Conservation (phyloP, 441 rosid genomes). For the Iberis amara region DNA sequence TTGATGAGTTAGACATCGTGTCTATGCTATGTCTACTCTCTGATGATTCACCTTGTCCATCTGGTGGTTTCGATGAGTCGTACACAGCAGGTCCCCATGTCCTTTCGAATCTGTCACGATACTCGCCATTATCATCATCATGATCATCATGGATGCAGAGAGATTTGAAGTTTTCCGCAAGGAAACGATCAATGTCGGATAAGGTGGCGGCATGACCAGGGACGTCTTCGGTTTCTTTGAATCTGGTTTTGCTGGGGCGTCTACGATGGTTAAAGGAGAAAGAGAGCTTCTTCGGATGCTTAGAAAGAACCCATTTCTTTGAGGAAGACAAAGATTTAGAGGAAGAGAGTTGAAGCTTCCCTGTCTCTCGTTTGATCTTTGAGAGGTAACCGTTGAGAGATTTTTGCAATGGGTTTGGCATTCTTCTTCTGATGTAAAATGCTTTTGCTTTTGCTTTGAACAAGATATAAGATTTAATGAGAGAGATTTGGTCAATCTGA, state of each 20-base stretch:
- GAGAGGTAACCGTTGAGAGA: conserved; percentile 52
- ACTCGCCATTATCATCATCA: conserved; percentile 10
- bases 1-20: conserved; percentile 27
- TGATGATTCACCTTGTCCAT: conserved; percentile 26
- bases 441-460: too few species aligned
- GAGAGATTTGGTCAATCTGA: conserved; percentile 16
- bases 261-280: conserved; percentile 34
- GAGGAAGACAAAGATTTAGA: conserved; percentile 34
- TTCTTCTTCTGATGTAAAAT: too few species aligned
- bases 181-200: conserved; percentile 70
- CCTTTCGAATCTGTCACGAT: conserved; percentile 25
- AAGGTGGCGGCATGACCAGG: conserved; percentile 49
- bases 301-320: conserved; percentile 51
- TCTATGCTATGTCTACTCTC: conserved; percentile 22
- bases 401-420: conserved; percentile 58
- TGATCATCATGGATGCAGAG: conserved; percentile 39
- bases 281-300: conserved; percentile 55
- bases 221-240: conserved; percentile 3
- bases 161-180: conserved; percentile 72
- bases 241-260: conserved; percentile 14
- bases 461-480: too few species aligned
- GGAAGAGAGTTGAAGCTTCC: conserved; percentile 33
- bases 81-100: conserved; percentile 31
- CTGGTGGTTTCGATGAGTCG: conserved; percentile 46
- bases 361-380: conserved; percentile 48